phyloP scores from a whole-genome alignment of 2,329 filamentous ascomycete species.

The Xenoacremonium recifei region DNA sequence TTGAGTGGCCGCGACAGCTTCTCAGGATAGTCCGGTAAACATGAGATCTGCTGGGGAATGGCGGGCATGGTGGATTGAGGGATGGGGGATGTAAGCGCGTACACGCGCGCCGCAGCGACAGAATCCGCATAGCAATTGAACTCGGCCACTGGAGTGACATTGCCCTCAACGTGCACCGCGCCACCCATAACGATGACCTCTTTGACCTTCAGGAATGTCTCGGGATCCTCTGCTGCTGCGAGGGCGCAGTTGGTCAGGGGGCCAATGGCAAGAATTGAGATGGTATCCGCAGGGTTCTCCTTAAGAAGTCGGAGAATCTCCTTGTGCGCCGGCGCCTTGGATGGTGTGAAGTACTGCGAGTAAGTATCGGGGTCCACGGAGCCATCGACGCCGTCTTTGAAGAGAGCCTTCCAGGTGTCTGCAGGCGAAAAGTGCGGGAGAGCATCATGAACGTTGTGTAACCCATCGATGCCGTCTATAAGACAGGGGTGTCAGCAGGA shows the following conservation, averaged over 20 bases:
- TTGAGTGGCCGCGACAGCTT: conserved; percentile 62
- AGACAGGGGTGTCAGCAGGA: conserved; percentile 4
- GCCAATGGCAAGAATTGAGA: conserved; percentile 88
- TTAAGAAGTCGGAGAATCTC: conserved; percentile 86
- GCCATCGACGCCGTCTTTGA: conserved; percentile 38
- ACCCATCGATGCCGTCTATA: conserved; percentile 70
- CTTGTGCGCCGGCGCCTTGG: conserved; percentile 69
- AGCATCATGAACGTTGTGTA: conserved; percentile 72
- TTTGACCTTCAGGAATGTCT: conserved; percentile 84
- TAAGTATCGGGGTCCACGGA: conserved; percentile 43
- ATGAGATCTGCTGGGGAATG: conserved; percentile 48
- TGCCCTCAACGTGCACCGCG: conserved; percentile 74
- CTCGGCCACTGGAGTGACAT: conserved; percentile 82
- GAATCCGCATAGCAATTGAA: conserved; percentile 95
- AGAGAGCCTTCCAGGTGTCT: conserved; percentile 73
- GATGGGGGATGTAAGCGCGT: conserved; percentile 70
- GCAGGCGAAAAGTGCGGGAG: conserved; percentile 72
- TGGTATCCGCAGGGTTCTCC: conserved; percentile 77
- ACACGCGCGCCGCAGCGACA: conserved; percentile 72
- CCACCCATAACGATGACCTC: conserved; percentile 97
- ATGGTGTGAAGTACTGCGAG: conserved; percentile 70
- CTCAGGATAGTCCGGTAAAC: conserved; percentile 61
- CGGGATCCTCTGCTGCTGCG: conserved; percentile 83
- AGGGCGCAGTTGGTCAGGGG: conserved; percentile 92
- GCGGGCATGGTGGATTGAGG: conserved; percentile 81